Conservation (phyloP, 2,329 filamentous ascomycete species). For the Botrytis cinerea region DNA sequence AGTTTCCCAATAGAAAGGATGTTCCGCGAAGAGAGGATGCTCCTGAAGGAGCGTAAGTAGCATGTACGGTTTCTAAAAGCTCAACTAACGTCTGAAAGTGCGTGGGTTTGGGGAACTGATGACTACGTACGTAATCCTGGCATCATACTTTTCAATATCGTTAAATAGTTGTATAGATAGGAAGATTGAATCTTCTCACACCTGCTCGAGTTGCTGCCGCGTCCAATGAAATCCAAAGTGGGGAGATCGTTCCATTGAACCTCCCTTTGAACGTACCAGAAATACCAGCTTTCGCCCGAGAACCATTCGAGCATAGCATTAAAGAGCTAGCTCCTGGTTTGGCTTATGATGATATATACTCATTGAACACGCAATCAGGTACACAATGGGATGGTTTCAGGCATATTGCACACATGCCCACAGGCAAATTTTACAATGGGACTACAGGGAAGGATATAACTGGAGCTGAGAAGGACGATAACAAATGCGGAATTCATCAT, state of each 20-base stretch:
- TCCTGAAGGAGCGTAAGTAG: slow-evolving; percentile 38
- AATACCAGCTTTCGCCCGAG: slow-evolving; percentile 43
- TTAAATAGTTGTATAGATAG: slow-evolving; percentile 39
- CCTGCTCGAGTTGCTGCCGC: slow-evolving; percentile 47
- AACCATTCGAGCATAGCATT: slow-evolving; percentile 41
- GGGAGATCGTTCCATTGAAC: slow-evolving; percentile 19
- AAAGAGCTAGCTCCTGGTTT: slow-evolving; percentile 31
- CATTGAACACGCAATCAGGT: slow-evolving; percentile 59
- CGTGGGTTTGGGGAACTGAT: slow-evolving; percentile 41
- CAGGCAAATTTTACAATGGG: slow-evolving; percentile 38
- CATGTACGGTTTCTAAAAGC: background rate
- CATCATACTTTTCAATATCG: background rate
- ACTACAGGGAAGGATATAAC: slow-evolving; percentile 37
- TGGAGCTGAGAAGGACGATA: slow-evolving; percentile 32
- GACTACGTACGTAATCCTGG: slow-evolving; percentile 33
- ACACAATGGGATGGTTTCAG: slow-evolving; percentile 60
- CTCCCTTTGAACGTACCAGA: slow-evolving; percentile 36
- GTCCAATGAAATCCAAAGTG: slow-evolving; percentile 32
- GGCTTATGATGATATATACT: slow-evolving; percentile 63
- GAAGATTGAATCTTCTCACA: slow-evolving; percentile 51
- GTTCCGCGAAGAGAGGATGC: slow-evolving; percentile 38
- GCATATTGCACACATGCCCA: slow-evolving; percentile 42
- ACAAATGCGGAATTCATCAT: slow-evolving; percentile 41
- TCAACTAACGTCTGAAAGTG: slow-evolving; percentile 27
- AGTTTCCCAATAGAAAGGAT: slow-evolving; percentile 38